Conservation (phyloP, 495 filamentous ascomycete genomes). For the Penicillium cataractarum region DNA sequence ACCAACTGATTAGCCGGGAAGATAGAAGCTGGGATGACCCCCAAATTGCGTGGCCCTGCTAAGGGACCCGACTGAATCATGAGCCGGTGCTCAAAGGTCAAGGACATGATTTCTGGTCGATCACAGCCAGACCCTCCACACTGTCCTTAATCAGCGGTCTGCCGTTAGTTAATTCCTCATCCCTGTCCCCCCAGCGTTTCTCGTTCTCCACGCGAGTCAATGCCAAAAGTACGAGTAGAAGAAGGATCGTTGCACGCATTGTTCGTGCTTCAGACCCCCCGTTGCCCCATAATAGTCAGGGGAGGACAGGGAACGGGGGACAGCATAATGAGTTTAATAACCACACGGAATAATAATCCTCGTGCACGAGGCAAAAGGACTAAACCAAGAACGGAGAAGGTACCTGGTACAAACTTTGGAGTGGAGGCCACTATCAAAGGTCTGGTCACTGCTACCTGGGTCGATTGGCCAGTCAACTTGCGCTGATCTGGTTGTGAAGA, state of each 20-base stretch:
- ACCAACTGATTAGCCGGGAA: not conserved
- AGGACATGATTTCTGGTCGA: slow-evolving; percentile 19
- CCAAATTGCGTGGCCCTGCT: slow-evolving; percentile 20
- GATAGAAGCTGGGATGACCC: not conserved
- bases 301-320: not conserved
- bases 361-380: not conserved
- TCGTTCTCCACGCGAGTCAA: not conserved
- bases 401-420: not conserved
- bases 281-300: not conserved
- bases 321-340: not conserved
- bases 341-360: not conserved
- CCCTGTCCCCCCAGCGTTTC: slow-evolving; percentile 2
- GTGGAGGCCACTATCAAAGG: not conserved
- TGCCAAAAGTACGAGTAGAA: slow-evolving; percentile 7
- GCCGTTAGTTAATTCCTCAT: not conserved
- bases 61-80: slow-evolving; percentile 23
- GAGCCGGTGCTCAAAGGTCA: slow-evolving; percentile 7
- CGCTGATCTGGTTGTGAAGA: not conserved
- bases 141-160: slow-evolving; percentile 8
- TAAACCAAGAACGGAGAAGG: not conserved
- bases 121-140: slow-evolving; percentile 14
- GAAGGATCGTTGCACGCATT: not conserved
- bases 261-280: not conserved
- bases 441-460: not conserved
- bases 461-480: slow-evolving; percentile 1